phyloP scores from a whole-genome alignment of 2,329 filamentous ascomycete genomes.

The Aspergillus awamori region DNA sequence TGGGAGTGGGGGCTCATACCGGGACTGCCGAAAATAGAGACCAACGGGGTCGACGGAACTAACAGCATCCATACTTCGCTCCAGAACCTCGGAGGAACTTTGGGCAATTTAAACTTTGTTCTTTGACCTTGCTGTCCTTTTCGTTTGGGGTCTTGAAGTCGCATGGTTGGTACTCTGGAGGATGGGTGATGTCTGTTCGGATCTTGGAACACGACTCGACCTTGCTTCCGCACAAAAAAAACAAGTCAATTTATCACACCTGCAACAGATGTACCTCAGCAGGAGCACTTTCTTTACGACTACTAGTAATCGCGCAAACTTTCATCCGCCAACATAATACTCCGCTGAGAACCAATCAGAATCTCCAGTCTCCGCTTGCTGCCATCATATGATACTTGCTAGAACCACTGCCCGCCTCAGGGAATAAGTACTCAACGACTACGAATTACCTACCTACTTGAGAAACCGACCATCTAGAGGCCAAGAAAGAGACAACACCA shows the following conservation, averaged over 20 bases:
- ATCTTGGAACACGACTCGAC: neutral
- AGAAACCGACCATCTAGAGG: neutral
- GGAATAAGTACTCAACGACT: neutral
- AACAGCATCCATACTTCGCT: neutral
- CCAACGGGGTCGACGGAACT: neutral
- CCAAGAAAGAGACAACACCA: neutral
- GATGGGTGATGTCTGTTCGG: neutral
- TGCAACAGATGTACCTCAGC: no score
- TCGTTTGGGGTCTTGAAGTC: neutral
- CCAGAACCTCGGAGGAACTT: conserved; percentile 4
- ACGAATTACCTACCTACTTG: neutral
- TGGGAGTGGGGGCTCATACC: neutral
- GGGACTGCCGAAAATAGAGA: conserved; percentile 5
- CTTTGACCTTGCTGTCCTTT: neutral
- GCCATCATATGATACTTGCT: neutral
- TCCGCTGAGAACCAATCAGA: neutral
- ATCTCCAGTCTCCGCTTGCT: neutral
- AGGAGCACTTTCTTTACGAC: neutral
- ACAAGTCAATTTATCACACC: neutral
- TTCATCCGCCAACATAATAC: no score
- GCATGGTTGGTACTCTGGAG: neutral
- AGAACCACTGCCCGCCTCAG: neutral
- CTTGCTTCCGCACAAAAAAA: neutral
- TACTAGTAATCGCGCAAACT: neutral
- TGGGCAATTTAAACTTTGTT: conserved; percentile 3